Conservation (phyloP, 2,329 filamentous ascomycete genomes). For the Phaeophleospora eucalypticola region DNA sequence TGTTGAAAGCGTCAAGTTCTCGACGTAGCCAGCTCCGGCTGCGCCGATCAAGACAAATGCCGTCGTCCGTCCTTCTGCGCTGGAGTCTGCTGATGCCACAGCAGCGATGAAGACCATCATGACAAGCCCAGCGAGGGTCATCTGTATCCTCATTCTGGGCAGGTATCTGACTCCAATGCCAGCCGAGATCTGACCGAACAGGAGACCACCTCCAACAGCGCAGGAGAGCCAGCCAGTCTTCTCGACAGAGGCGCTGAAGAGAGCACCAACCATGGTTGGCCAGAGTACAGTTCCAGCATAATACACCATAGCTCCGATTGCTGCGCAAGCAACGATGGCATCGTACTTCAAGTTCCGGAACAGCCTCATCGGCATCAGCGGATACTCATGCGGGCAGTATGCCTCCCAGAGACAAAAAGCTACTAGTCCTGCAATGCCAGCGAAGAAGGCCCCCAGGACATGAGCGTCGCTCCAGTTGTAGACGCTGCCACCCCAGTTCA, state of each 20-base stretch:
- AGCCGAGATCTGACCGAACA: slow-evolving; percentile 15
- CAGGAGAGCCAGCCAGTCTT: slow-evolving; percentile 14
- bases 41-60: slow-evolving; percentile 13
- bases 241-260: slow-evolving; percentile 11
- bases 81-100: slow-evolving; percentile 5
- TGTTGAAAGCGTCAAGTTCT: slow-evolving; percentile 15
- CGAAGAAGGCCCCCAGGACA: slow-evolving; percentile 16
- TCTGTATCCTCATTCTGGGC: slow-evolving; percentile 16
- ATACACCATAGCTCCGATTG: slow-evolving; percentile 30
- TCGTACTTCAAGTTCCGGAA: slow-evolving; percentile 31
- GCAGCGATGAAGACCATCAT: slow-evolving; percentile 16
- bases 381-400: slow-evolving; percentile 28
- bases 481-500: slow-evolving; percentile 18
- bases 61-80: slow-evolving; percentile 6
- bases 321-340: slow-evolving; percentile 32
- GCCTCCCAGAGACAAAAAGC: slow-evolving; percentile 18
- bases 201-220: slow-evolving; percentile 11
- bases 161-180: slow-evolving; percentile 12
- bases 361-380: slow-evolving; percentile 28
- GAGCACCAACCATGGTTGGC: slow-evolving; percentile 11
- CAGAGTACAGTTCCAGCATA: slow-evolving; percentile 22
- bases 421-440: slow-evolving; percentile 10
- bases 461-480: slow-evolving; percentile 17
- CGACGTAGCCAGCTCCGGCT: slow-evolving; percentile 13
- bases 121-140: slow-evolving; percentile 9